Conservation (phyloP, 768 basidiomycete genomes). For the Tricholomella constricta region DNA sequence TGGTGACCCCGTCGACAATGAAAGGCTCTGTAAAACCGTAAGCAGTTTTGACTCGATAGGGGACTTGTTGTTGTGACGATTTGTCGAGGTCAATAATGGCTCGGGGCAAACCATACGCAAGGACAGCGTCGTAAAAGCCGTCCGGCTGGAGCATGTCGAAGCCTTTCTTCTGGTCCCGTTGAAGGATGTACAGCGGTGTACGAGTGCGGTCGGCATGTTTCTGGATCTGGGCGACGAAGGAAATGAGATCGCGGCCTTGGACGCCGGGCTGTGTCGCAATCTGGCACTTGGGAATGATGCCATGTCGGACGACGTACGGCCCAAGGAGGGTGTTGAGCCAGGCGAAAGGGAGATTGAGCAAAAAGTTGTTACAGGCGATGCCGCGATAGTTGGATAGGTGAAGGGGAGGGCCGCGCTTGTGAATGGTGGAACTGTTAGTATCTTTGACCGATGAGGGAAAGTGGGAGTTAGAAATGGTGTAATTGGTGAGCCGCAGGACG, state of each 20-base stretch:
- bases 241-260: too few species aligned
- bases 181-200: constrained; percentile 12
- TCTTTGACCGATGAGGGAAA: background rate
- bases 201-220: constrained; percentile 4
- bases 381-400: background rate
- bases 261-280: too few species aligned
- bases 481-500: too few species aligned
- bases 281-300: too few species aligned
- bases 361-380: constrained; percentile 9
- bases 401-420: too few species aligned
- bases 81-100: constrained; percentile 9
- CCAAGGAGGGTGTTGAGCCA: too few species aligned
- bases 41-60: constrained; percentile 10
- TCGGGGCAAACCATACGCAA: constrained; percentile 16
- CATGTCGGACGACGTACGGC: too few species aligned
- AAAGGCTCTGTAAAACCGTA: constrained; percentile 15
- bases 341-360: constrained; percentile 7
- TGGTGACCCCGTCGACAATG: constrained; percentile 20
- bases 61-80: too few species aligned
- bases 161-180: constrained; percentile 24
- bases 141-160: constrained; percentile 22
- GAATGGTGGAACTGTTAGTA: background rate
- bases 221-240: too few species aligned
- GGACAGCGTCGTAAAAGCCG: constrained; percentile 24
- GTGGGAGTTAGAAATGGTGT: too few species aligned